phyloP scores from a whole-genome alignment of 2,329 filamentous ascomycete genomes.

The Aspergillus sp. region DNA sequence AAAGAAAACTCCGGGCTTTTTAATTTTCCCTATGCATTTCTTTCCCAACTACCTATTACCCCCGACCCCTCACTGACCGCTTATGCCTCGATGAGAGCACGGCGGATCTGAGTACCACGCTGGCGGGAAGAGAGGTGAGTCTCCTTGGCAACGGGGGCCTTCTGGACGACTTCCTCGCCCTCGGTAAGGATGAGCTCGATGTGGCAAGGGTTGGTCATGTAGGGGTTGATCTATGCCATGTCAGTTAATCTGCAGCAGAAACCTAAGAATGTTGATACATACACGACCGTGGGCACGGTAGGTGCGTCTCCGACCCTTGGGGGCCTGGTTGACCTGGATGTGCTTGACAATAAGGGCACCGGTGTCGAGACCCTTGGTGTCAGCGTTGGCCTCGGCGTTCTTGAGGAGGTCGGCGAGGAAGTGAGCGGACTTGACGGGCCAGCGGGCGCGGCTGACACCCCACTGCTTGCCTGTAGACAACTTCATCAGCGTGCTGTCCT shows the following conservation, averaged over 20 bases:
- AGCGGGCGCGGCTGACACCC: constrained; percentile 95
- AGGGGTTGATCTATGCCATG: constrained; percentile 86
- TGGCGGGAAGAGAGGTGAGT: constrained; percentile 81
- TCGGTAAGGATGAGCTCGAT: constrained; percentile 99
- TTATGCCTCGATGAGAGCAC: constrained; percentile 55
- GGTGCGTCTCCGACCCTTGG: constrained; percentile 97
- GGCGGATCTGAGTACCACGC: constrained; percentile 63
- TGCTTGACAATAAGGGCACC: constrained; percentile 98
- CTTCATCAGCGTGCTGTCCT: constrained; percentile 11
- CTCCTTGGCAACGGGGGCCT: constrained; percentile 62
- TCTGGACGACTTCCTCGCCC: constrained; percentile 91
- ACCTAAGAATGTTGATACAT: constrained; percentile 47
- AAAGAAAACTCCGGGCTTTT: constrained; percentile 24
- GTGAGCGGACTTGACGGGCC: constrained; percentile 98
- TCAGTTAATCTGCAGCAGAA: neutral
- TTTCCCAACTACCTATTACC: constrained; percentile 17
- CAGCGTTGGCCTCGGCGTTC: constrained; percentile 95
- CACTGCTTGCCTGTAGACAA: constrained; percentile 80
- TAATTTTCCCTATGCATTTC: constrained; percentile 19
- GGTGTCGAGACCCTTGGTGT: constrained; percentile 95
- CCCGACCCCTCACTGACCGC: constrained; percentile 22
- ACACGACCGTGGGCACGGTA: constrained; percentile 99
- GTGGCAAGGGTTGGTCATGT: constrained; percentile 99
- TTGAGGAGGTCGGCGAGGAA: constrained; percentile 95
- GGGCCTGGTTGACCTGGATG: constrained; percentile 99